A percentile compares a stretch with the other conserved stretches of the same genome.
Conservation (phyloP, 768 basidiomycete species). For the Mycena indigotica region DNA sequence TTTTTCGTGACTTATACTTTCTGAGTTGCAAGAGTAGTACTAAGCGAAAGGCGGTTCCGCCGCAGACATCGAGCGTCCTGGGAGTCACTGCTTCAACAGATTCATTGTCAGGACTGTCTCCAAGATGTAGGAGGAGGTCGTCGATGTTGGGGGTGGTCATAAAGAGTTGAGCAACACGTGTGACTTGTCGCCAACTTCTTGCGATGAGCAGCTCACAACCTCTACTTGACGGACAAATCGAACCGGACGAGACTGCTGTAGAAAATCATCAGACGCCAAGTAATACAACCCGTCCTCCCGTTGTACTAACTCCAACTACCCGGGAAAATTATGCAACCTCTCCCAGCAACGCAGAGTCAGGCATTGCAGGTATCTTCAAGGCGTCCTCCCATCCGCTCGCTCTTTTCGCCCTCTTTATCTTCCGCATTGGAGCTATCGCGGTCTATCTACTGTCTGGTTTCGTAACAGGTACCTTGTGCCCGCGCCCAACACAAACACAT, state of each 20-base stretch:
- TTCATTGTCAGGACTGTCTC: slow-evolving; percentile 24
- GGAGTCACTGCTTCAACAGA: slow-evolving; percentile 26
- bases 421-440: slow-evolving; percentile 83
- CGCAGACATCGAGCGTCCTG: slow-evolving; percentile 19
- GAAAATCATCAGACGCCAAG: slow-evolving; percentile 45
- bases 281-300: slow-evolving; percentile 38
- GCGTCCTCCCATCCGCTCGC: slow-evolving; percentile 84
- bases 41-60: slow-evolving; percentile 33
- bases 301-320: slow-evolving; percentile 61
- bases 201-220: slow-evolving; percentile 65
- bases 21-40: slow-evolving; percentile 39
- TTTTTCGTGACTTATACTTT: slow-evolving; percentile 21
- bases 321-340: slow-evolving; percentile 50
- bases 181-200: slow-evolving; percentile 6
- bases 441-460: slow-evolving; percentile 94
- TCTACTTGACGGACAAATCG: slow-evolving; percentile 77
- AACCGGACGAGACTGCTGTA: slow-evolving; percentile 69
- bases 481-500: neutral
- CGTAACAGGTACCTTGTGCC: slow-evolving; percentile 20
- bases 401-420: slow-evolving; percentile 87
- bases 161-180: too few species aligned
- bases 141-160: slow-evolving; percentile 26
- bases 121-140: slow-evolving; percentile 23
- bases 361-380: slow-evolving; percentile 73
- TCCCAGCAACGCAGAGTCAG: slow-evolving; percentile 74